Base-by-base conservation (phyloP, 2,329 filamentous ascomycete genomes). In the Lizonia empirigonia region DNA sequence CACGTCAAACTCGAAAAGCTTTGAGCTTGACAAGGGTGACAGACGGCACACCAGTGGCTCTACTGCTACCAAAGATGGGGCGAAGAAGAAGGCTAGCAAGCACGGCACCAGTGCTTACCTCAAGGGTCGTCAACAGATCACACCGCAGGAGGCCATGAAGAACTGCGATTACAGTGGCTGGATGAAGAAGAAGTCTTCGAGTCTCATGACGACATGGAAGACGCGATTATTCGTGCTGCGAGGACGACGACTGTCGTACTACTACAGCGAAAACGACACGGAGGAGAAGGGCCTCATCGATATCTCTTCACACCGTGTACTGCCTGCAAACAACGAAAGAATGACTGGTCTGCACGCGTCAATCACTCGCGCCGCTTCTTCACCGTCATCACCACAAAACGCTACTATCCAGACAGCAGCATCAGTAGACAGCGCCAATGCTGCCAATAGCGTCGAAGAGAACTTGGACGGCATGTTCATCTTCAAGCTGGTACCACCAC, bases 121-220 rank as follows among this genome's bases (percentile, higher is more conserved):
- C 15, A 87, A 90, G 23, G 94, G 94, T 0, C 77, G 97, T 32
- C 83, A 89, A 62, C 91, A 92, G 73, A 88, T 93, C 53, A 77
- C 84, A 0, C 94, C 94, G 0, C 80, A 85, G 47, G 90, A 96
- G 69, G 91, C 93, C 54, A 94, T 96, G 74, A 78, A 85, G 55
- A 86, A 85, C 55, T 93, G 91, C 47, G 93, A 99, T 68, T 97
- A 96, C 72, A 93, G 88, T 65, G 94, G 94, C 1, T 99, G 94
- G 94, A 99, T 99, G 94, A 97, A 94, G 80, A 99, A 99, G 82
- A 92, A 95, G 75, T 96, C 91, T 53, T 93, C 91, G 1, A 94
- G 93, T 66, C 80, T 97, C 26, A 96, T 99, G 87, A 91, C 91
- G 2, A 96, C 92, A 1, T 99, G 94, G 94, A 99, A 97, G 69